Conservation (phyloP, 305 asterid genomes). For the Fraxinus baroniana region DNA sequence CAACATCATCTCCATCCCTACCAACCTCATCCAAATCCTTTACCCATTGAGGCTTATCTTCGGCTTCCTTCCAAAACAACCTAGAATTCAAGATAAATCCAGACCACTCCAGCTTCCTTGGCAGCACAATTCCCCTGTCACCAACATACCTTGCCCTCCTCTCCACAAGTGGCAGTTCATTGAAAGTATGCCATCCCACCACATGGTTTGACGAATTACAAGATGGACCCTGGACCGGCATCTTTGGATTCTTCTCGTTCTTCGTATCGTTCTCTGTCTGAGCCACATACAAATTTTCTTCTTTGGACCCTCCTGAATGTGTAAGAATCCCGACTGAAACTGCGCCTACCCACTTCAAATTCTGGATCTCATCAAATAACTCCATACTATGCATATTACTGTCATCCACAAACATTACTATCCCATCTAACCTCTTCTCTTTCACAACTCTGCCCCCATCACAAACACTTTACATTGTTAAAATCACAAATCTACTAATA, state of each 20-base stretch:
- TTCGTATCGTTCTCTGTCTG: slow-evolving; percentile 38
- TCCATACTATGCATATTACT: slow-evolving; percentile 93
- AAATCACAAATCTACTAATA: background rate
- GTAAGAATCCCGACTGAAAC: slow-evolving; percentile 83
- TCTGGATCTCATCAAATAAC: slow-evolving; percentile 90
- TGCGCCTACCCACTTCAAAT: slow-evolving; percentile 81
- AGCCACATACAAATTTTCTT: slow-evolving; percentile 31
- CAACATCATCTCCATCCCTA: slow-evolving; percentile 50
- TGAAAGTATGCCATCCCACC: slow-evolving; percentile 84
- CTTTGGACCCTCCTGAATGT: slow-evolving; percentile 57
- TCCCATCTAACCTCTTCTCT: slow-evolving; percentile 74
- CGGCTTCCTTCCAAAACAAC: slow-evolving; percentile 67
- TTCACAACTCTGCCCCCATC: slow-evolving; percentile 60
- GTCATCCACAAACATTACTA: slow-evolving; percentile 89
- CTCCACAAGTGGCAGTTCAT: slow-evolving; percentile 42
- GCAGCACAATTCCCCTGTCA: slow-evolving; percentile 77
- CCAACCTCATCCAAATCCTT: slow-evolving; percentile 62
- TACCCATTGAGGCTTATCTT: slow-evolving; percentile 71
- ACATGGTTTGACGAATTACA: slow-evolving; percentile 76
- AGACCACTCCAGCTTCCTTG: slow-evolving; percentile 92
- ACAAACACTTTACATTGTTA: slow-evolving; percentile 20
- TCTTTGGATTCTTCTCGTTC: slow-evolving; percentile 40
- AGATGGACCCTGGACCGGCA: slow-evolving; percentile 89
- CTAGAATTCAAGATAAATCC: slow-evolving; percentile 83
- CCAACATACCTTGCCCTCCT: slow-evolving; percentile 79